Conservation (phyloP, 2,329 filamentous ascomycete genomes). For the Botrytis byssoidea region DNA sequence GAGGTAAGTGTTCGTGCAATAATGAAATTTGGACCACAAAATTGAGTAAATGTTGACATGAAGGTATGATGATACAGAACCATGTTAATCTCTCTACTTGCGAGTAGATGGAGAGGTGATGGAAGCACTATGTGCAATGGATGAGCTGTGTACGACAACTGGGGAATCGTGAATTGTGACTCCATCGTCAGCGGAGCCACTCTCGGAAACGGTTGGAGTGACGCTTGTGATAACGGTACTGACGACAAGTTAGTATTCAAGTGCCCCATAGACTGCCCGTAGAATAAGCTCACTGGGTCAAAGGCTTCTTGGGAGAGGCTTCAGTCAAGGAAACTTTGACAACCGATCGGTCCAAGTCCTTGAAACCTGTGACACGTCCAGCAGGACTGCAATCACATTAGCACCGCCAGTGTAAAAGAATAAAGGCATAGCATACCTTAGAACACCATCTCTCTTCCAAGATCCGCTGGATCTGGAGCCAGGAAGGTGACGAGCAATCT, state of each 20-base stretch:
- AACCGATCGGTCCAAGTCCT: slow-evolving; percentile 36
- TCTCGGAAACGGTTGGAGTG: slow-evolving; percentile 39
- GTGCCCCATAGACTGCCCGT: background rate
- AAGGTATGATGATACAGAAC: slow-evolving; percentile 16
- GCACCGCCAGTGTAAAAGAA: background rate
- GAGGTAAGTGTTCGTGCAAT: slow-evolving; percentile 25
- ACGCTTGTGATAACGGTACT: slow-evolving; percentile 22
- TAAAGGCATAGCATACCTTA: slow-evolving; percentile 24
- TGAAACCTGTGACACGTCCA: slow-evolving; percentile 34
- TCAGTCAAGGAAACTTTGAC: slow-evolving; percentile 35
- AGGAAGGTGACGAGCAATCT: slow-evolving; percentile 38
- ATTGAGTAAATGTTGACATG: slow-evolving; percentile 25
- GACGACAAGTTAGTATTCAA: background rate
- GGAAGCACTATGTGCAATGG: slow-evolving; percentile 25
- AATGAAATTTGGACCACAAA: slow-evolving; percentile 20
- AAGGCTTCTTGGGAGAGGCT: slow-evolving; percentile 31
- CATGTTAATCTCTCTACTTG: slow-evolving; percentile 28
- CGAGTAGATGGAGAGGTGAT: slow-evolving; percentile 35
- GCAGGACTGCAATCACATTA: slow-evolving; percentile 25
- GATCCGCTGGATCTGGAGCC: slow-evolving; percentile 33
- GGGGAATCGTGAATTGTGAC: slow-evolving; percentile 38
- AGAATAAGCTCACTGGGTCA: slow-evolving; percentile 33
- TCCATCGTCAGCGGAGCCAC: slow-evolving; percentile 38
- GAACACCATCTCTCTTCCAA: slow-evolving; percentile 38
- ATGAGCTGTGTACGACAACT: slow-evolving; percentile 31